phyloP scores from a whole-genome alignment of 148 eudicot genomes.

The Rhododendron henanense region DNA sequence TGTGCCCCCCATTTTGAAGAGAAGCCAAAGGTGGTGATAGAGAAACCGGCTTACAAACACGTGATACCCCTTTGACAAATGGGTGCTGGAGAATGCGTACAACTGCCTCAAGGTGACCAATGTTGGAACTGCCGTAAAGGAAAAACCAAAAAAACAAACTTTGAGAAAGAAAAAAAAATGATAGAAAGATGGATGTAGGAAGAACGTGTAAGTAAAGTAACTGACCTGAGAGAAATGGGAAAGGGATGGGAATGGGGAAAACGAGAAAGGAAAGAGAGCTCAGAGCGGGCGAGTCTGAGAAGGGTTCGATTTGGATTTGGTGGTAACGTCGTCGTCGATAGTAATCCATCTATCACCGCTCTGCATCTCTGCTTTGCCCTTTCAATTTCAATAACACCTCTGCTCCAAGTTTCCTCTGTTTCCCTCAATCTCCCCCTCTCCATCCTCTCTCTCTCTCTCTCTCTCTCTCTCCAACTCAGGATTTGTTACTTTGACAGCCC shows the following conservation, averaged over 20 bases:
- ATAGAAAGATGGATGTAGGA: background rate
- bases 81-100: conserved; percentile 73
- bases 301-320: conserved; percentile 33
- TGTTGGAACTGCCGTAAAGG: conserved; percentile 50
- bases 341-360: conserved; percentile 30
- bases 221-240: conserved; percentile 32
- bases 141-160: background rate
- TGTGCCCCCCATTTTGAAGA: conserved; percentile 4
- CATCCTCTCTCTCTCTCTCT: background rate
- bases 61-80: conserved; percentile 71
- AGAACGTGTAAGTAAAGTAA: background rate
- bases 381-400: conserved; percentile 3
- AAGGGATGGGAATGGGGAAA: conserved; percentile 7
- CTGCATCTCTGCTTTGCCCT: conserved; percentile 42
- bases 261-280: conserved; percentile 64
- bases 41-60: conserved; percentile 74
- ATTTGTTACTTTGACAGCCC: too few species aligned
- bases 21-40: conserved; percentile 22
- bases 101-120: conserved; percentile 84
- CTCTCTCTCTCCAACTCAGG: too few species aligned
- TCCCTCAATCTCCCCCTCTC: background rate
- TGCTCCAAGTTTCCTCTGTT: background rate
- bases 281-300: conserved; percentile 58
- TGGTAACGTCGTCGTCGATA: conserved; percentile 17
- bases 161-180: background rate